Evolutionary conservation across 2,329 filamentous ascomycete genomes (phyloP).

Genomic region (Pseudopyrenochaeta lycopersici): DNA sequence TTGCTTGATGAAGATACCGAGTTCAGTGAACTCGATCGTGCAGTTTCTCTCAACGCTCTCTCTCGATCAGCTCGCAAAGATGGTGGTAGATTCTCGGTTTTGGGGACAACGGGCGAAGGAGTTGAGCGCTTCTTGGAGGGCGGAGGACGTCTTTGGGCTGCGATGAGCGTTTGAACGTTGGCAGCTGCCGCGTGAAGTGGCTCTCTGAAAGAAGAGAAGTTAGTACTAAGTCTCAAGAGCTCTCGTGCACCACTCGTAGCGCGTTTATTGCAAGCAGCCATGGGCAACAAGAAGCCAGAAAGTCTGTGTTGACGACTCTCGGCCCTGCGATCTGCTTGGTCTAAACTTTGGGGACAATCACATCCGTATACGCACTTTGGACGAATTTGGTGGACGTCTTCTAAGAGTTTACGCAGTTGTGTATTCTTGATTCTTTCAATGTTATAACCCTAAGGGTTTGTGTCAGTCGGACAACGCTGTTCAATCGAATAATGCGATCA

Average conservation of each 20-base stretch:
- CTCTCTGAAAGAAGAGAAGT: neutral
- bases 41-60: neutral
- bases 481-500: neutral
- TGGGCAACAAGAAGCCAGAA: neutral
- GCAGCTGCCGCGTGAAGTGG: neutral
- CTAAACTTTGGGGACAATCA: neutral
- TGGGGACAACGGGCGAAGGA: neutral
- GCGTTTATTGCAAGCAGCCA: neutral
- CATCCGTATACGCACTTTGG: constrained; percentile 6
- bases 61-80: neutral
- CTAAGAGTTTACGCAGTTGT: constrained; percentile 22
- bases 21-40: neutral
- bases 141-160: neutral
- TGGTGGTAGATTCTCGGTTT: neutral
- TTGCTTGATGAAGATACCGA: neutral
- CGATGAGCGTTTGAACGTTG: neutral
- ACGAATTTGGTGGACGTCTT: constrained; percentile 11
- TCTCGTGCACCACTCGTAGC: neutral
- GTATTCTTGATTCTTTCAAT: constrained; percentile 21
- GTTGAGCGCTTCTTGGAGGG: neutral
- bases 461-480: neutral
- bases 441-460: constrained; percentile 26
- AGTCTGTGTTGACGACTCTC: neutral
- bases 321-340: neutral
- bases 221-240: neutral